A percentile compares a stretch with the other conserved stretches of the same genome.
These are phyloP conservation scores for Candida sojae DNA, from an alignment of 1,139 yeast genomes.

Conservation along the genomic window DNA sequence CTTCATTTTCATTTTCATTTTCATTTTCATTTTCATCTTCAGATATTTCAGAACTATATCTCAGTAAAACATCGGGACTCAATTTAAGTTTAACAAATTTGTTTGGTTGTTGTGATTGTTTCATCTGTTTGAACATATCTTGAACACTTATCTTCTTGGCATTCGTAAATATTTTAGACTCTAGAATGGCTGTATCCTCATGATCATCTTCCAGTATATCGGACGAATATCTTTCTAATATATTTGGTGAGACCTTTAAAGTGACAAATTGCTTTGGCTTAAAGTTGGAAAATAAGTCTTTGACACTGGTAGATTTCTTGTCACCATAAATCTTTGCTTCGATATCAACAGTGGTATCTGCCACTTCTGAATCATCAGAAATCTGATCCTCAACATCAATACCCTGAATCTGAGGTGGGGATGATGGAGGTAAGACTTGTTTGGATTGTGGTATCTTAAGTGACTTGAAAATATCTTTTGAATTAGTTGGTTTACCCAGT, in stretches of 20 bases:
- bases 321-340: constrained; percentile 33
- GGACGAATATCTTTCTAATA: background rate
- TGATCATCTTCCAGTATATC: background rate
- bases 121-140: constrained; percentile 9
- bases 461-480: background rate
- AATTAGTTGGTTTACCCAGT: background rate
- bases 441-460: background rate
- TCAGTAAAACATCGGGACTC: constrained; percentile 4
- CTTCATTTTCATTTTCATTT: background rate
- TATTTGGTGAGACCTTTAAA: background rate
- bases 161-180: constrained; percentile 10
- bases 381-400: background rate
- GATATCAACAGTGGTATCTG: constrained; percentile 20
- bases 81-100: constrained; percentile 4
- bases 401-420: background rate
- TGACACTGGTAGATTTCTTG: constrained; percentile 26
- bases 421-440: background rate
- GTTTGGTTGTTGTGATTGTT: background rate
- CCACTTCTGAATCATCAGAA: constrained; percentile 1
- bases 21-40: background rate
- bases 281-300: constrained; percentile 17
- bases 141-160: background rate
- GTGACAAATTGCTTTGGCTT: constrained; percentile 6
- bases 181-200: constrained; percentile 4
- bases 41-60: constrained; percentile 1